Conservation (phyloP, 441 rosid genomes). For the Pelargonium fulgidum region DNA sequence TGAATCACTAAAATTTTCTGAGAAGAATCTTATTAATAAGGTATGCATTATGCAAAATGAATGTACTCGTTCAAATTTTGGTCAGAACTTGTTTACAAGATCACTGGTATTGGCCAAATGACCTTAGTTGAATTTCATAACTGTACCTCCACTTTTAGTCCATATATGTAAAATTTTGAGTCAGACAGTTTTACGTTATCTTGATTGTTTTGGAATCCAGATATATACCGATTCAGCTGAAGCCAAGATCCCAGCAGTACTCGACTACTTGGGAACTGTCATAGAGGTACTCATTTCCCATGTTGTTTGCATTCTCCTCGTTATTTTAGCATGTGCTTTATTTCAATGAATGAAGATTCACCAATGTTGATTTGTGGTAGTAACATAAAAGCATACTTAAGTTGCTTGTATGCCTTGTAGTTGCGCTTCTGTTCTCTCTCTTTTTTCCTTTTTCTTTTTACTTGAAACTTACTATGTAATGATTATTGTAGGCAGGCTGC, state of each 20-base stretch:
- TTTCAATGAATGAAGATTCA: constrained; percentile 12
- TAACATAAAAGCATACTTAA: background rate
- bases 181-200: background rate
- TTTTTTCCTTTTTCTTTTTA: background rate
- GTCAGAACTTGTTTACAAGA: constrained; percentile 5
- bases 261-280: constrained; percentile 75
- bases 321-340: background rate
- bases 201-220: constrained; percentile 33
- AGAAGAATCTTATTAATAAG: constrained; percentile 82
- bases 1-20: constrained; percentile 57
- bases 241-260: constrained; percentile 88
- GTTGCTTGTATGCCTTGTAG: background rate
- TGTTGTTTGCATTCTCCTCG: background rate
- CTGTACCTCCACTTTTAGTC: background rate
- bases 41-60: constrained; percentile 40
- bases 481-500: constrained; percentile 80
- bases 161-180: background rate
- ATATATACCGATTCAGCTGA: constrained; percentile 89
- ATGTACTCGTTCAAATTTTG: background rate
- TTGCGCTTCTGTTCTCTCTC: background rate
- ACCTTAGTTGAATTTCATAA: background rate
- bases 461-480: constrained; percentile 16
- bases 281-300: constrained; percentile 52
- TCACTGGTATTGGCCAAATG: background rate
- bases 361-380: background rate